phyloP scores from a whole-genome alignment of 495 filamentous ascomycete species.

The Hapsidospora chrysogenum region DNA sequence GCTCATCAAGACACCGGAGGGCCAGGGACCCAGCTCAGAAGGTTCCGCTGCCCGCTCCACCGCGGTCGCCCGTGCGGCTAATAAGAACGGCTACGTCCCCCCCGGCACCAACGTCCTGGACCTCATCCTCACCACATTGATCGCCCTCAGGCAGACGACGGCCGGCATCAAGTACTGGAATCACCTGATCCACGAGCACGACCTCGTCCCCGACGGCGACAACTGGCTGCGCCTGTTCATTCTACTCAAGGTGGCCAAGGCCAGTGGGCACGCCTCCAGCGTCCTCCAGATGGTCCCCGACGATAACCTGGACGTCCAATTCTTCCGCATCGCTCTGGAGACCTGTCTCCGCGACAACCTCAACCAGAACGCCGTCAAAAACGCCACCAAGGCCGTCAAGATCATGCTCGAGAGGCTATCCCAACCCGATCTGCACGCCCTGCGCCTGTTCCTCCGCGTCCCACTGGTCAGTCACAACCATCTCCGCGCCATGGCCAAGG shows the following conservation, averaged over 20 bases:
- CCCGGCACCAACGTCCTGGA: conserved; percentile 55
- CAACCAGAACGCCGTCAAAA: conserved; percentile 41
- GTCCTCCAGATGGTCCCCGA: conserved; percentile 34
- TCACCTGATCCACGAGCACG: conserved; percentile 37
- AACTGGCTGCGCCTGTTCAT: conserved; percentile 52
- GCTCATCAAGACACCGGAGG: conserved; percentile 1
- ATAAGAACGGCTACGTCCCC: conserved; percentile 18
- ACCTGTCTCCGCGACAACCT: conserved; percentile 52
- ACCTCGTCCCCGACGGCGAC: conserved; percentile 48
- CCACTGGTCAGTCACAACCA: conserved; percentile 15
- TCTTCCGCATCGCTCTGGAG: conserved; percentile 55
- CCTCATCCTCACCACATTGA: conserved; percentile 45
- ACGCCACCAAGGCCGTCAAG: conserved; percentile 39
- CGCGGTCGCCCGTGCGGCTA: neutral
- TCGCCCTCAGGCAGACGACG: conserved; percentile 28
- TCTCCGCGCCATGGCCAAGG: conserved; percentile 4
- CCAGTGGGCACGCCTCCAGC: conserved; percentile 34
- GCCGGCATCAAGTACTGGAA: conserved; percentile 55
- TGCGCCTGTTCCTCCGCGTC: conserved; percentile 22
- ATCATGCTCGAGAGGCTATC: conserved; percentile 30
- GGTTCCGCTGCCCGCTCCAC: neutral
- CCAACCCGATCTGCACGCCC: conserved; percentile 23
- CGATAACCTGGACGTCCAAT: conserved; percentile 23
- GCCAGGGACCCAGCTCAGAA: conserved; percentile 3
- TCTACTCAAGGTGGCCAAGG: conserved; percentile 44